Evolutionary conservation across 345 rosid genomes (phyloP).

Genomic region (Euphorbia tirucalli): DNA sequence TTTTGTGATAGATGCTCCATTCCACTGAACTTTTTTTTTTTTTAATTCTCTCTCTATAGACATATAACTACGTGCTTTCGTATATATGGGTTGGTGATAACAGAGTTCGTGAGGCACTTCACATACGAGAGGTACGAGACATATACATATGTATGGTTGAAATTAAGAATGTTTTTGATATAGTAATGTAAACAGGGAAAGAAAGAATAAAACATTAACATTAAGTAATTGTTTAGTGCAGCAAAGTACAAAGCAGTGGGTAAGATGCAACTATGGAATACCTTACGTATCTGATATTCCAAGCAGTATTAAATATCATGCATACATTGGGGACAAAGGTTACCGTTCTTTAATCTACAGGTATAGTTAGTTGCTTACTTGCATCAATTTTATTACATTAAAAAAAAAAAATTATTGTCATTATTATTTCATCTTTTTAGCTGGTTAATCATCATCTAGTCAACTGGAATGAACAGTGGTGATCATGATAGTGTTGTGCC

Average conservation of each 20-base stretch:
- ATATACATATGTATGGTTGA: no score
- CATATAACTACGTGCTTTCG: constrained; percentile 15
- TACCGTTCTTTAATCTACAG: constrained; percentile 50
- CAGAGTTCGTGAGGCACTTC: constrained; percentile 20
- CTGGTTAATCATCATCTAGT: no score
- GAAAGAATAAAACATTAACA: not conserved
- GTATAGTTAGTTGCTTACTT: constrained; percentile 14
- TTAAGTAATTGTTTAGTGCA: constrained; percentile 1
- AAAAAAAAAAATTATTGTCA: no score
- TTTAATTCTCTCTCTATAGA: not conserved
- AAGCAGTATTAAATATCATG: constrained; percentile 36
- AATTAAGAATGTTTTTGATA: no score
- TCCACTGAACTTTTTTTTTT: no score
- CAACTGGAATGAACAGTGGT: constrained; percentile 30
- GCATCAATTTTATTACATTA: not conserved
- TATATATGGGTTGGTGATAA: constrained; percentile 14
- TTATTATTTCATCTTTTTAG: not conserved
- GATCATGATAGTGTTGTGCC: constrained; percentile 33
- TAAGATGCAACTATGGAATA: constrained; percentile 37
- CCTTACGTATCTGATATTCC: constrained; percentile 21
- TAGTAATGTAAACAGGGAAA: not conserved
- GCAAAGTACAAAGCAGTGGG: constrained; percentile 40
- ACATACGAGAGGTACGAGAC: constrained; percentile 17
- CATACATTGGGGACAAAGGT: constrained; percentile 39
- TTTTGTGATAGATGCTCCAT: no score